A percentile compares a stretch with the other conserved stretches of the same genome.
These are phyloP conservation scores for Blastocystis sp. DNA, from an alignment of 352 stramenopile species.

Conservation along the genomic window DNA sequence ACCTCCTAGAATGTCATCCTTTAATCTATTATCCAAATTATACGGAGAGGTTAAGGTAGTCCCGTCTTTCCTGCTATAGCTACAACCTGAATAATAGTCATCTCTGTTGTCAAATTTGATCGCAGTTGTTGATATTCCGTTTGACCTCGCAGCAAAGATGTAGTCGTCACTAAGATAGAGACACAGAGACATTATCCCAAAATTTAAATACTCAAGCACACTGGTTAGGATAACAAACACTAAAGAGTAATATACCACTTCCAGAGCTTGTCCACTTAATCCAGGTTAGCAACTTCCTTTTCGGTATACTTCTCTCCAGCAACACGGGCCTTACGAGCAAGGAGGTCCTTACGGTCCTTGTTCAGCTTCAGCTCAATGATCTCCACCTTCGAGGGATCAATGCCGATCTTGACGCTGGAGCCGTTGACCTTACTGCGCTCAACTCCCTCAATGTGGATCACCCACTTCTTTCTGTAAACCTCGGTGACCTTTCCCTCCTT, in stretches of 20 bases:
- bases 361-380: slow-evolving; percentile 41
- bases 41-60: background rate
- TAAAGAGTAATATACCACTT: slow-evolving; percentile 53
- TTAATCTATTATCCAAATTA: background rate
- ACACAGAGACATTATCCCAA: background rate
- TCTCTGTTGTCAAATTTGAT: background rate
- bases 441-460: slow-evolving; percentile 97
- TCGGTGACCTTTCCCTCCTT: slow-evolving; percentile 94
- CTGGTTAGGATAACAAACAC: background rate
- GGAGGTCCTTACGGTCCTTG: slow-evolving; percentile 40
- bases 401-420: slow-evolving; percentile 84
- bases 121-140: background rate
- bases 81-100: background rate
- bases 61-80: background rate
- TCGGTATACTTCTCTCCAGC: slow-evolving; percentile 53
- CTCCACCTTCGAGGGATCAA: slow-evolving; percentile 58
- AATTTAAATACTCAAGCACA: background rate
- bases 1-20: background rate
- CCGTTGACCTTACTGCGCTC: slow-evolving; percentile 96
- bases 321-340: slow-evolving; percentile 19
- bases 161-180: background rate
- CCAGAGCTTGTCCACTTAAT: slow-evolving; percentile 14
- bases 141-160: background rate
- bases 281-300: slow-evolving; percentile 48
- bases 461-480: slow-evolving; percentile 98